Evolutionary conservation across 257 asterid genomes (phyloP).

Genomic region (Henckelia pumila): DNA sequence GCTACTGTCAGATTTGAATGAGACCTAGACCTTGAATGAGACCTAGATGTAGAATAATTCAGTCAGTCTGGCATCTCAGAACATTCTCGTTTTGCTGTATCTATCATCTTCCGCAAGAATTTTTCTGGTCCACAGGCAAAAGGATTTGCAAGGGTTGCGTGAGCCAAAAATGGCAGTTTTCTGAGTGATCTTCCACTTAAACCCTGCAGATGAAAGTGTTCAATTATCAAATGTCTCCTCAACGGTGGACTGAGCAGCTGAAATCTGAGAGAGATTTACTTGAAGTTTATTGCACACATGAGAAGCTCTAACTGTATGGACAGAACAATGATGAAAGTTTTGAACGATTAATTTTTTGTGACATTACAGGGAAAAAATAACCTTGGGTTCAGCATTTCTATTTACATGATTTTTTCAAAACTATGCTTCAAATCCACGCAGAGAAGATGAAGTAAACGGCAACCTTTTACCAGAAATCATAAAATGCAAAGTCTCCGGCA

Average conservation of each 20-base stretch:
- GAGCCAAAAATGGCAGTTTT: constrained; percentile 91
- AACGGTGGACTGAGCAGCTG: not conserved
- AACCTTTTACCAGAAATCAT: not conserved
- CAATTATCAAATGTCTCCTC: constrained; percentile 7
- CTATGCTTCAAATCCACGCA: not conserved
- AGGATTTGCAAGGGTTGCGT: constrained; percentile 77
- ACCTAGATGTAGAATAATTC: not conserved
- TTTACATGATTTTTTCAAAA: not conserved
- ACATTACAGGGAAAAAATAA: not conserved
- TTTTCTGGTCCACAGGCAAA: constrained; percentile 49
- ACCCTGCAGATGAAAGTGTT: constrained; percentile 53
- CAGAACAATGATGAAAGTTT: not conserved
- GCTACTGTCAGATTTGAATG: not conserved
- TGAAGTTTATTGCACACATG: not conserved
- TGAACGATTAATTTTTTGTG: not conserved
- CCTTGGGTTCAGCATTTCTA: not conserved
- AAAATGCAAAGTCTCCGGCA: not conserved
- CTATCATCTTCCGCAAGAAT: constrained; percentile 68
- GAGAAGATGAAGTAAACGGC: not conserved
- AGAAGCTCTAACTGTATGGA: not conserved
- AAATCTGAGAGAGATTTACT: not conserved
- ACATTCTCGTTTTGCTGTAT: constrained; percentile 62
- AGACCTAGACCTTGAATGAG: constrained; percentile 1
- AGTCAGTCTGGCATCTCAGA: constrained; percentile 64
- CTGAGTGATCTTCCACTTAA: constrained; percentile 93